A percentile compares a stretch with the other conserved stretches of the same genome.
phyloP scores from a whole-genome alignment of 2,329 filamentous ascomycete genomes.

The Fragosphaeria purpurea region DNA sequence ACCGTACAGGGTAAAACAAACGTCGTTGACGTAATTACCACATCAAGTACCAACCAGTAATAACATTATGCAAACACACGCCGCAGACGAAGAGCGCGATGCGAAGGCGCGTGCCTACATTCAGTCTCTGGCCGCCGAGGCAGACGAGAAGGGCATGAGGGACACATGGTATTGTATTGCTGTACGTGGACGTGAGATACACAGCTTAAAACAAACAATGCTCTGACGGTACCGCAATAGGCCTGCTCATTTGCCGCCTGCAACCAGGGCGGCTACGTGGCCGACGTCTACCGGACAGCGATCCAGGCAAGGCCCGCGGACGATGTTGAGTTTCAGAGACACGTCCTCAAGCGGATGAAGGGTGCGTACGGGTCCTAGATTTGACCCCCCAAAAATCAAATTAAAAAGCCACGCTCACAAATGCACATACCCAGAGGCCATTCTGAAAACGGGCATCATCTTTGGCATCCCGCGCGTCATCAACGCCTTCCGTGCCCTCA shows the following conservation, averaged over 20 bases:
- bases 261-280: constrained; percentile 10
- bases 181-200: neutral
- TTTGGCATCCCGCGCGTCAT: constrained; percentile 19
- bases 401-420: neutral
- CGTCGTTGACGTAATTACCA: no score
- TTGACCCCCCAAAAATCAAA: neutral
- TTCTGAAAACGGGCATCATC: constrained; percentile 18
- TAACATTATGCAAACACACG: neutral
- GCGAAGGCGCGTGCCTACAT: neutral
- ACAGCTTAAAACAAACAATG: neutral
- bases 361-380: neutral
- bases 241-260: constrained; percentile 9
- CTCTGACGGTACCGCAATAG: neutral
- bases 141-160: neutral
- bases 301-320: neutral
- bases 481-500: constrained; percentile 17
- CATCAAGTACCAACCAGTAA: no score
- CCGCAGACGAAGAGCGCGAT: neutral
- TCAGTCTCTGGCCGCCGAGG: neutral
- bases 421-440: constrained; percentile 7
- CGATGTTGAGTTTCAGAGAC: constrained; percentile 2
- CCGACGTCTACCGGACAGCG: constrained; percentile 5
- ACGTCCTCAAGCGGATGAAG: constrained; percentile 9
- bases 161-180: constrained; percentile 5
- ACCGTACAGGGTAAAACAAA: no score